These are phyloP conservation scores for Aspergillus proliferans DNA, from an alignment of 2,329 filamentous ascomycete species.

Conservation along the genomic window DNA sequence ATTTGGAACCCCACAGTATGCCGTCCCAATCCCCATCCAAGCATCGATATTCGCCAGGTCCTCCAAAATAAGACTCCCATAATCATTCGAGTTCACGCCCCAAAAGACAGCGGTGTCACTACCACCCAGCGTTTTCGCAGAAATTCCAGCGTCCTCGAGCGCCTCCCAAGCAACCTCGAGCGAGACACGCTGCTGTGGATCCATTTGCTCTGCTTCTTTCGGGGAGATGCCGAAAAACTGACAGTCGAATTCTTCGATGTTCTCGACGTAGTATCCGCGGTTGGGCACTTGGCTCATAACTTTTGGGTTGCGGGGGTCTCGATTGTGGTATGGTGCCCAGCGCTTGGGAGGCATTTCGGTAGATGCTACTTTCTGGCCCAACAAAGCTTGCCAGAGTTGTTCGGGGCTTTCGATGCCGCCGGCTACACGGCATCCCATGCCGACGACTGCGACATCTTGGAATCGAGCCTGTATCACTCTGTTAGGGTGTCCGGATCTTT, in stretches of 20 bases:
- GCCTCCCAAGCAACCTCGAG: constrained; percentile 20
- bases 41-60: constrained; percentile 33
- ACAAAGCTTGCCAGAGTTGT: constrained; percentile 28
- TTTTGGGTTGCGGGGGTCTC: constrained; percentile 22
- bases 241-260: constrained; percentile 23
- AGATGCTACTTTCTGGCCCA: constrained; percentile 22
- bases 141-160: constrained; percentile 17
- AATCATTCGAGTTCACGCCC: constrained; percentile 32
- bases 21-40: constrained; percentile 38
- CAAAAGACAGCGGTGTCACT: constrained; percentile 25
- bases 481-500: too few species aligned
- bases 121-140: constrained; percentile 14
- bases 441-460: constrained; percentile 22
- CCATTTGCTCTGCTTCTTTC: constrained; percentile 22
- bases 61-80: constrained; percentile 30
- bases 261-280: constrained; percentile 26
- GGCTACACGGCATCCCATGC: constrained; percentile 27
- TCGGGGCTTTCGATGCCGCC: constrained; percentile 25
- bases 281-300: constrained; percentile 17
- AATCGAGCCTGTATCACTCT: not conserved
- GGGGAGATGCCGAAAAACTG: constrained; percentile 24
- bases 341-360: constrained; percentile 24
- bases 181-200: constrained; percentile 23
- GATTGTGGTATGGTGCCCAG: constrained; percentile 26
- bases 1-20: constrained; percentile 28